Base-by-base conservation (phyloP, 306 rosid genomes). In the Trichosanthes truncata region DNA sequence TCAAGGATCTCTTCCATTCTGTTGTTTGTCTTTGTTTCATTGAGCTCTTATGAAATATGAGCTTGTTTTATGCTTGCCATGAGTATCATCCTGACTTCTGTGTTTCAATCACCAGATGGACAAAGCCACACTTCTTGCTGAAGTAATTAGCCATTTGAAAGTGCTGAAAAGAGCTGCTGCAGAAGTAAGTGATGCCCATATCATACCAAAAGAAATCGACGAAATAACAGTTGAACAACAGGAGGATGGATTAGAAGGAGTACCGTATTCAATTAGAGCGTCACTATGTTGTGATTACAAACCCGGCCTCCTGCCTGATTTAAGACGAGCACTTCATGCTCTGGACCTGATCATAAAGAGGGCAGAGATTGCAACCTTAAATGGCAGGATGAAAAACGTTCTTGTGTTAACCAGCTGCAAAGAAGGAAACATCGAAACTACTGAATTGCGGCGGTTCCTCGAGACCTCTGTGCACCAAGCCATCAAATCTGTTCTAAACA, bases 61-160 rank as follows among this genome's bases (percentile, higher is more conserved):
- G 6, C 57, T 43, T 40, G 55, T 20, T 69, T 69, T 21, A 40
- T 41, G 52, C 51, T n/a, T 38, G 3, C 33, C 51, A 40, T 40
- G 74, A 67, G 51, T n/a, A 40, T 67, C 51, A 4, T 57, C 63
- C 38, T 57, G 61, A 56, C 62, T 43, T 21, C 9, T 59, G 49
- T 57, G 31, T 72, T 71, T 59, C 69, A 45, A 36, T 57, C 65
- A 67, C 45, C 80, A 92, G 97, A 87, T 92, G 97, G 97, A 92
- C 88, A 92, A 92, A 83, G 97, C 97, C 0, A 82, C 94, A 35
- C 82, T 92, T 72, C 91, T 92, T 29, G 89, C 87, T 33, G 93
- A 87, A 83, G 97, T 89, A 52, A 76, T 92, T 18, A 82, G 66
- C 75, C 87, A 85, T 82, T 79, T 92, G 84, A 92, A 90, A 82